Percentiles rank a stretch among this genome's conserved stretches.
Evolutionary conservation across 2,329 filamentous ascomycete species (phyloP).

Genomic region (Chaetomiaceae sp.): DNA sequence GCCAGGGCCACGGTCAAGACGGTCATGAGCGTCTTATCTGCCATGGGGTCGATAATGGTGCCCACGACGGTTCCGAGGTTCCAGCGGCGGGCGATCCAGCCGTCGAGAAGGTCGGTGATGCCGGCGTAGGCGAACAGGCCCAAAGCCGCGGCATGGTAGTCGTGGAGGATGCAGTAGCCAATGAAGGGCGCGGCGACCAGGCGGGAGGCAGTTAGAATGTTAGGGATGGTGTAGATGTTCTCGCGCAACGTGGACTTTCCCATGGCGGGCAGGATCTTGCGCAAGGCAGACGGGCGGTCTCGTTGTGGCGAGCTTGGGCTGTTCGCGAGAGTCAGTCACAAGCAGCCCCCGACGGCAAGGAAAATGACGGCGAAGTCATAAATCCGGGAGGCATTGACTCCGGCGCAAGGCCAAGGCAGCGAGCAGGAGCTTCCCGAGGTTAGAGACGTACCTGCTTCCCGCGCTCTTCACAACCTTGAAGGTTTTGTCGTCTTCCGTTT

Average conservation of each 20-base stretch:
- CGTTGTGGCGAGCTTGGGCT: neutral
- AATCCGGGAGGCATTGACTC: neutral
- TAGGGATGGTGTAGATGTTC: constrained; percentile 96
- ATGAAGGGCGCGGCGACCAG: constrained; percentile 76
- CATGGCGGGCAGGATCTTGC: constrained; percentile 27
- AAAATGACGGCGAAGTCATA: neutral
- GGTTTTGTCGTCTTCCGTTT: neutral
- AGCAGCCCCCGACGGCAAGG: neutral
- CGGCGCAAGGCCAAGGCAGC: neutral
- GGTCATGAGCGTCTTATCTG: constrained; percentile 95
- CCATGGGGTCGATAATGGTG: constrained; percentile 92
- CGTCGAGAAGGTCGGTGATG: constrained; percentile 85
- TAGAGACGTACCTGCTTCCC: constrained; percentile 7
- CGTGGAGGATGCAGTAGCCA: constrained; percentile 81
- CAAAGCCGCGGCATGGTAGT: constrained; percentile 71
- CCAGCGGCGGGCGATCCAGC: constrained; percentile 85
- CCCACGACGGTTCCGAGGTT: constrained; percentile 89
- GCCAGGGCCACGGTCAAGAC: constrained; percentile 81
- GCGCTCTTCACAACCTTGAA: neutral
- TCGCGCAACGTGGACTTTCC: constrained; percentile 52
- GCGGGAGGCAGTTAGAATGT: constrained; percentile 82
- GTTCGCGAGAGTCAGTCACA: neutral
- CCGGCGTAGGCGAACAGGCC: constrained; percentile 88
- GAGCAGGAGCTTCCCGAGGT: neutral
- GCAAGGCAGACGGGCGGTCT: constrained; percentile 16